Percentiles rank a stretch among this genome's conserved stretches.
phyloP scores from a whole-genome alignment of 2,329 filamentous ascomycete species.

The Phaeoacremonium minimum region DNA sequence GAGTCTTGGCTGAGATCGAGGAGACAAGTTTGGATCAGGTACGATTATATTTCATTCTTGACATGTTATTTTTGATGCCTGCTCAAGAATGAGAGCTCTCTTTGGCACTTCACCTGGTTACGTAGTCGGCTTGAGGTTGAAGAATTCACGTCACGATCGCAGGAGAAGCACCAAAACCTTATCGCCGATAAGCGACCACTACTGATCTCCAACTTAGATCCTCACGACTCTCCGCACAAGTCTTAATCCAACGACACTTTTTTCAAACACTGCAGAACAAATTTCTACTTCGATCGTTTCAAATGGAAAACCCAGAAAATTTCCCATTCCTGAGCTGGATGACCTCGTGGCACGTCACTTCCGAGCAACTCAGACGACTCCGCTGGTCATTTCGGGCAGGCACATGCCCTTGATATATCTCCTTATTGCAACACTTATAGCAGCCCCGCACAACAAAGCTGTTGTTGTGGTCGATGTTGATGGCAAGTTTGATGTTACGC shows the following conservation, averaged over 20 bases:
- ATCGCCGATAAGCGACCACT: conserved; percentile 9
- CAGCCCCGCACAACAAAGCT: conserved; percentile 39
- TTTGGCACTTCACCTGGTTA: too few relatives aligned
- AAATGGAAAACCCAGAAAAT: conserved; percentile 12
- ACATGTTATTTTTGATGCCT: background rate
- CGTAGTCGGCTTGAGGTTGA: too few relatives aligned
- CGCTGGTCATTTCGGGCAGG: conserved; percentile 47
- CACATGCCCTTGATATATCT: conserved; percentile 52
- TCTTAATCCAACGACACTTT: conserved; percentile 10
- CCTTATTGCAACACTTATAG: conserved; percentile 47
- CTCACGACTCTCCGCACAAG: conserved; percentile 18
- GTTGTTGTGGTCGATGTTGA: conserved; percentile 53
- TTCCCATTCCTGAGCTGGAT: conserved; percentile 42
- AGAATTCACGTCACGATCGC: too few relatives aligned
- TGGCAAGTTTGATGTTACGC: conserved; percentile 48
- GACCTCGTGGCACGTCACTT: conserved; percentile 41
- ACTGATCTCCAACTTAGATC: conserved; percentile 13
- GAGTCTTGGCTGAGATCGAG: conserved; percentile 51
- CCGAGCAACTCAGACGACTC: conserved; percentile 38
- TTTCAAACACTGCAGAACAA: too few relatives aligned
- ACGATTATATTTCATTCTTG: conserved; percentile 4
- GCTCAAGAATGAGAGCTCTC: too few relatives aligned
- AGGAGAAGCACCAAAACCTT: too few relatives aligned
- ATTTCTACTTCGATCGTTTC: too few relatives aligned
- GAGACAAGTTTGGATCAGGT: conserved; percentile 58